These are phyloP conservation scores for Globisporangium nunn DNA, from an alignment of 352 stramenopile genomes.

Conservation along the genomic window DNA sequence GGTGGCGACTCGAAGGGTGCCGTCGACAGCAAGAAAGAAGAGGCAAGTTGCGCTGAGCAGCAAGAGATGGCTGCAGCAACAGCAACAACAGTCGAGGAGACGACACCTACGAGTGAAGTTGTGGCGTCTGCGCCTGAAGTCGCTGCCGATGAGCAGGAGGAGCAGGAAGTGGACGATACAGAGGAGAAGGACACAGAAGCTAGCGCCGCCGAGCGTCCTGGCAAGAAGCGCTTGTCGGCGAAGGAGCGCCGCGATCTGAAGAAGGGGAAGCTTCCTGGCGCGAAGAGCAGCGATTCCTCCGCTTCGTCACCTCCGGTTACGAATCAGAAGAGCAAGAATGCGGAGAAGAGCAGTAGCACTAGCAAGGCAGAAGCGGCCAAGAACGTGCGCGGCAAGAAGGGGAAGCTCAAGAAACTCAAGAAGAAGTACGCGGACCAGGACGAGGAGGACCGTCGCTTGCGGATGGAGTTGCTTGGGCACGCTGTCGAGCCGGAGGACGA, in stretches of 20 bases:
- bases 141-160: constrained; percentile 11
- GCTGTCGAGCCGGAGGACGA: constrained; percentile 19
- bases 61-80: not conserved
- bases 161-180: constrained; percentile 7
- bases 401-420: constrained; percentile 93
- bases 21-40: not conserved
- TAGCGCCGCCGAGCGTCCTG: constrained; percentile 17
- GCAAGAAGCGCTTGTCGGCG: constrained; percentile 53
- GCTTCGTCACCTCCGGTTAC: not conserved
- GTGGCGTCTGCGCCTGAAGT: not conserved
- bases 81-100: no score
- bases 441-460: constrained; percentile 90
- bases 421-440: constrained; percentile 97
- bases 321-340: not conserved
- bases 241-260: constrained; percentile 80
- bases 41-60: not conserved
- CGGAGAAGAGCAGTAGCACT: constrained; percentile 9
- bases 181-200: constrained; percentile 10
- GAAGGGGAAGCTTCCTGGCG: constrained; percentile 34
- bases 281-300: not conserved
- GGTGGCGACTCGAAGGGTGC: not conserved
- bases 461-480: constrained; percentile 89
- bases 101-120: not conserved
- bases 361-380: constrained; percentile 16
- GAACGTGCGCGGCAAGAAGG: constrained; percentile 87